phyloP scores from a whole-genome alignment of 2,329 filamentous ascomycete species.

The Pseudogymnoascus sp. region DNA sequence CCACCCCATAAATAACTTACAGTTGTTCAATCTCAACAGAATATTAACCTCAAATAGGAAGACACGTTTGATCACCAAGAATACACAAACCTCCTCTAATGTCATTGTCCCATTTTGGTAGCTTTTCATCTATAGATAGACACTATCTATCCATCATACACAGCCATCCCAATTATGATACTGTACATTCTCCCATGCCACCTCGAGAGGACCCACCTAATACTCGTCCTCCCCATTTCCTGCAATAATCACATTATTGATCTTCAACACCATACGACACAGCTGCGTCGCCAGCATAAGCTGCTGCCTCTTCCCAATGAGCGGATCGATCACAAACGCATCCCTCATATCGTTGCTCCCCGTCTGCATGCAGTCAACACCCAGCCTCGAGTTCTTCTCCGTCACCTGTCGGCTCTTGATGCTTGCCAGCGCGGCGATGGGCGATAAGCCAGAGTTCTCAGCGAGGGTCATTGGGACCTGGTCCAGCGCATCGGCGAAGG shows the following conservation, averaged over 20 bases:
- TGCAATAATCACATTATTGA: constrained; percentile 92
- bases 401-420: constrained; percentile 97
- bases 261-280: constrained; percentile 96
- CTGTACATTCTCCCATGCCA: constrained; percentile 8
- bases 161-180: constrained; percentile 10
- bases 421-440: constrained; percentile 88
- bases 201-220: constrained; percentile 37
- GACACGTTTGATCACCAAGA: not conserved
- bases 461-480: constrained; percentile 90
- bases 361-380: constrained; percentile 95
- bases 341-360: constrained; percentile 97
- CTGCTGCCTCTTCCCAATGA: constrained; percentile 98
- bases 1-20: not conserved
- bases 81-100: constrained; percentile 1
- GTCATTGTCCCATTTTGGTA: constrained; percentile 9
- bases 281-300: constrained; percentile 92
- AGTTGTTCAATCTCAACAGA: not conserved
- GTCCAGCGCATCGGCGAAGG: constrained; percentile 92
- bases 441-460: constrained; percentile 93
- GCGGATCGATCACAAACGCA: constrained; percentile 93
- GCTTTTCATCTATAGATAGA: constrained; percentile 10
- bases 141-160: constrained; percentile 10
- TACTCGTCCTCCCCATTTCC: constrained; percentile 83
- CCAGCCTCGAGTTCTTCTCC: constrained; percentile 69
- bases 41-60: not conserved